Conservation (phyloP, 1,284 basidiomycete species). For the Boletus mariae region DNA sequence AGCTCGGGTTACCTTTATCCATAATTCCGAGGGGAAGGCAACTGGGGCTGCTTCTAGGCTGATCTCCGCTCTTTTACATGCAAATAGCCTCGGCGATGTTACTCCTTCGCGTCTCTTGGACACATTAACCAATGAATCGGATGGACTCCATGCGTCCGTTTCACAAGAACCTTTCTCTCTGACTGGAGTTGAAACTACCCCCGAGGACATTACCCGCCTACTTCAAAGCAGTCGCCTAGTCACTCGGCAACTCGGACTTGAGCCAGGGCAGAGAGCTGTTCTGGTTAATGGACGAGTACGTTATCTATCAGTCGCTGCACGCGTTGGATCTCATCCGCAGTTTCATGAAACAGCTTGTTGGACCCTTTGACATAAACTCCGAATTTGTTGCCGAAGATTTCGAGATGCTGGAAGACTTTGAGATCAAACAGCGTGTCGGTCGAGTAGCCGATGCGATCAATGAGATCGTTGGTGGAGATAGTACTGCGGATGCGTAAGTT, state of each 20-base stretch:
- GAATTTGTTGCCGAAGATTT: slow-evolving; percentile 70
- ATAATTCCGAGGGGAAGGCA: slow-evolving; percentile 45
- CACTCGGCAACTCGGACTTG: slow-evolving; percentile 51
- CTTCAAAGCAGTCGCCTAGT: slow-evolving; percentile 44
- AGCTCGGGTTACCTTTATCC: slow-evolving; percentile 61
- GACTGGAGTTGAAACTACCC: slow-evolving; percentile 38
- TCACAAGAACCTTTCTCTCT: slow-evolving; percentile 38
- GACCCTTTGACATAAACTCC: slow-evolving; percentile 48
- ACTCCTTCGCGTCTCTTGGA: slow-evolving; percentile 20
- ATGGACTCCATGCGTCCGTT: background rate
- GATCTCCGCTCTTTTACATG: slow-evolving; percentile 16
- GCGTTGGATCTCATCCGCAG: background rate
- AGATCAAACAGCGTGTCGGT: slow-evolving; percentile 63
- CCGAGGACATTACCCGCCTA: slow-evolving; percentile 10
- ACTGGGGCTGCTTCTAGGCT: slow-evolving; percentile 13
- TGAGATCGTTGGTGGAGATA: slow-evolving; percentile 44
- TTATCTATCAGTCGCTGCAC: background rate
- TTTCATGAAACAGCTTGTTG: slow-evolving; percentile 50
- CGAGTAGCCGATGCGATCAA: slow-evolving; percentile 66
- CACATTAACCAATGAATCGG: slow-evolving; percentile 2
- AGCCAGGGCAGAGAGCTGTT: slow-evolving; percentile 57
- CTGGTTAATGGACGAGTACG: slow-evolving; percentile 81
- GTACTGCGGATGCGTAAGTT: slow-evolving; percentile 45
- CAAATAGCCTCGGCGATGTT: slow-evolving; percentile 10
- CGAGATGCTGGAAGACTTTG: slow-evolving; percentile 63